Conservation (phyloP, 257 asterid species). For the Solanum chiquidenum region DNA sequence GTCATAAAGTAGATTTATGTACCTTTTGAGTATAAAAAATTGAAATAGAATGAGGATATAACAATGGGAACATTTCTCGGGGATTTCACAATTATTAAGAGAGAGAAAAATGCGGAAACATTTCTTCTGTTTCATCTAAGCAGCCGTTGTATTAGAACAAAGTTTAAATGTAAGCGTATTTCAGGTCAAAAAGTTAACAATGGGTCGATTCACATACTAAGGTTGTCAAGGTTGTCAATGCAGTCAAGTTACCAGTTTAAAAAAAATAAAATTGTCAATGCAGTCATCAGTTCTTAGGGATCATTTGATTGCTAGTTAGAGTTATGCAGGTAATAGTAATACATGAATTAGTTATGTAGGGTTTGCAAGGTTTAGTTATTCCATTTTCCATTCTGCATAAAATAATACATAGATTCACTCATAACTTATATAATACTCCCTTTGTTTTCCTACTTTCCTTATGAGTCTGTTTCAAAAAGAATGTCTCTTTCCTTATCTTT, state of each 20-base stretch:
- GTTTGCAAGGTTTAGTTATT: background rate
- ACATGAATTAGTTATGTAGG: background rate
- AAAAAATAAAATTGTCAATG: background rate
- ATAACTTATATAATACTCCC: background rate
- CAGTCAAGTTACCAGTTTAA: background rate
- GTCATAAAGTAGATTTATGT: background rate
- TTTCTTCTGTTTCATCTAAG: background rate
- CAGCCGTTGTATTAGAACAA: background rate
- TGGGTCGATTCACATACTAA: background rate
- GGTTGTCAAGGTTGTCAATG: background rate
- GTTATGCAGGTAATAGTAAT: background rate
- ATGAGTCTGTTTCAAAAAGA: background rate
- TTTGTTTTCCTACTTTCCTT: background rate
- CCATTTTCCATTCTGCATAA: background rate
- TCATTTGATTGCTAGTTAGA: background rate
- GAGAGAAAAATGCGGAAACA: background rate
- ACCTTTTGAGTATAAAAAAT: background rate
- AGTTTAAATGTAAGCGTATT: background rate
- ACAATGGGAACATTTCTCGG: background rate
- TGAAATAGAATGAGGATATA: background rate
- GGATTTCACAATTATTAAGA: background rate
- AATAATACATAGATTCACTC: background rate
- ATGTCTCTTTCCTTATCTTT: too few species aligned
- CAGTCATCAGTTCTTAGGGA: background rate
- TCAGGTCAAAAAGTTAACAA: background rate